A percentile compares a stretch with the other conserved stretches of the same genome.
These are phyloP conservation scores for Rosa lucieae DNA, from an alignment of 306 rosid species.

Conservation along the genomic window DNA sequence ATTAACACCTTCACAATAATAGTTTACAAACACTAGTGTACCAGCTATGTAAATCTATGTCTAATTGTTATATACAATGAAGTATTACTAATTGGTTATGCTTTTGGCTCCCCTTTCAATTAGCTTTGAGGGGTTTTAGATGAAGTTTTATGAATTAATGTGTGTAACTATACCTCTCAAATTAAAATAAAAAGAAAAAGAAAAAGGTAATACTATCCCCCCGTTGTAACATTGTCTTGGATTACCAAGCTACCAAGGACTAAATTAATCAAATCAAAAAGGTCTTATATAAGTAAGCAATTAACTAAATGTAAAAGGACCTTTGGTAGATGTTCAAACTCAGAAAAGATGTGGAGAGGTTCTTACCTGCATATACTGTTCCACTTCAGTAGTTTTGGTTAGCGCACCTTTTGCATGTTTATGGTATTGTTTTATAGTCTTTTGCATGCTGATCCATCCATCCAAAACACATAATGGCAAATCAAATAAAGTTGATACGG, in stretches of 20 bases:
- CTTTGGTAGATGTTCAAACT: neutral
- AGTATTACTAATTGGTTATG: neutral
- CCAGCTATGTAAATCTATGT: neutral
- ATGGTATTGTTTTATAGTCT: conserved; percentile 40
- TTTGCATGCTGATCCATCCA: conserved; percentile 48
- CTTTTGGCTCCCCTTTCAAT: neutral
- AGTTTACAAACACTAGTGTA: neutral
- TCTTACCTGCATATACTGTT: conserved; percentile 52
- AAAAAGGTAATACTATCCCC: neutral
- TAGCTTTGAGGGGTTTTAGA: neutral
- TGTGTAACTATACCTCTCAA: neutral
- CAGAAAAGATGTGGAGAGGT: conserved; percentile 6
- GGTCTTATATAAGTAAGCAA: neutral
- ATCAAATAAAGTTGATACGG: neutral
- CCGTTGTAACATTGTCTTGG: neutral
- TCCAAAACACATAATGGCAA: conserved; percentile 4
- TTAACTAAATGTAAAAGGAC: neutral
- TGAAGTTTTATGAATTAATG: neutral
- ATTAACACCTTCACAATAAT: neutral
- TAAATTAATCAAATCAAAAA: neutral
- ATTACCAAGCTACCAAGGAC: neutral
- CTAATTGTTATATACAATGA: neutral
- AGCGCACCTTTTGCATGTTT: conserved; percentile 27
- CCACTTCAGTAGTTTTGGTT: conserved; percentile 24
- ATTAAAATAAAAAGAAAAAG: neutral